phyloP scores from a whole-genome alignment of 2,329 filamentous ascomycete species.

The Aspergillus pseudoviridinutans region DNA sequence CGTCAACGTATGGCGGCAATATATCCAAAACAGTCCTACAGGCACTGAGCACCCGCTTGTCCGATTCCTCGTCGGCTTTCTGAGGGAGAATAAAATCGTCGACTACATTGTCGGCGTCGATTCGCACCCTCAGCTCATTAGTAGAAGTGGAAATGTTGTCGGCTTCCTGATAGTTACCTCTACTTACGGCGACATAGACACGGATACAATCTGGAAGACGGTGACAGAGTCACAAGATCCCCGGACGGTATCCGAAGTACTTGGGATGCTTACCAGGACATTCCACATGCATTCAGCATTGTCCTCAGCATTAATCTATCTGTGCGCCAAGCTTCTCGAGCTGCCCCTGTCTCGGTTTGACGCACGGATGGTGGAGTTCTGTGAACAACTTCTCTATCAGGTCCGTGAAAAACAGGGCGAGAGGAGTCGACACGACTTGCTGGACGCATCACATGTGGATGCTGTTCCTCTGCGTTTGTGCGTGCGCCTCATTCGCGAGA shows the following conservation, averaged over 20 bases:
- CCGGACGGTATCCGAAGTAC: conserved; percentile 74
- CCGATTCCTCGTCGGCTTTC: conserved; percentile 63
- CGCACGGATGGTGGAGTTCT: conserved; percentile 58
- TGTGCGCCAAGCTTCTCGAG: conserved; percentile 66
- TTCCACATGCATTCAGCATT: conserved; percentile 42
- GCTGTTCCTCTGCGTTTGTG: conserved; percentile 52
- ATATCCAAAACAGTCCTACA: conserved; percentile 45
- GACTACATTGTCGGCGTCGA: conserved; percentile 86
- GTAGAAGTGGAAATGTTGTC: conserved; percentile 75
- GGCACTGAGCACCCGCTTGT: conserved; percentile 53
- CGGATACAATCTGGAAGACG: conserved; percentile 79
- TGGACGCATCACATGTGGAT: conserved; percentile 29
- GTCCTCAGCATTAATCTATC: conserved; percentile 53
- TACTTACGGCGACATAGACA: conserved; percentile 67
- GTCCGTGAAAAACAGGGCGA: conserved; percentile 44
- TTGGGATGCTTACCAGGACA: conserved; percentile 59
- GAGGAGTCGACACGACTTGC: conserved; percentile 20
- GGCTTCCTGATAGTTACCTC: conserved; percentile 79
- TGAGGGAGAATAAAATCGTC: conserved; percentile 68
- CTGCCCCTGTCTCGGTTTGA: conserved; percentile 63
- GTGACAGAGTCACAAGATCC: conserved; percentile 78
- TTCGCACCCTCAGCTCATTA: conserved; percentile 86
- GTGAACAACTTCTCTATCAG: conserved; percentile 53
- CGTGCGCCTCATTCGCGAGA: conserved; percentile 68
- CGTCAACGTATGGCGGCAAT: conserved; percentile 60